phyloP scores from a whole-genome alignment of 2,329 filamentous ascomycete species.

The Metarhizium sp. region DNA sequence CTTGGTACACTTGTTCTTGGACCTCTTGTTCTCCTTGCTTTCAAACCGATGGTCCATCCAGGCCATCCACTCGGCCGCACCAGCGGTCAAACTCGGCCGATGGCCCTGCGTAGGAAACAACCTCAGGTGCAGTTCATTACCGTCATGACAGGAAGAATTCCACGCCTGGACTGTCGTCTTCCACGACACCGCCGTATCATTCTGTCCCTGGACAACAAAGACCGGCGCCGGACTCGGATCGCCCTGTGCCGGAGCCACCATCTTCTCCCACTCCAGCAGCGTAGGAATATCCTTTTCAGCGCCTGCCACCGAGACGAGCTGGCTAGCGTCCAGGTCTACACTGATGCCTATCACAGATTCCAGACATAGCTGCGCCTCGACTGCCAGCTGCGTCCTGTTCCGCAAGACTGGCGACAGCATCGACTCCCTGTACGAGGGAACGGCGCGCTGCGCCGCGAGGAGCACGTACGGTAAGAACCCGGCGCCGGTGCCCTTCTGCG shows the following conservation, averaged over 20 bases:
- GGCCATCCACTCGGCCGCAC: background rate
- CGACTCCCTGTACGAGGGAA: slow-evolving; percentile 1
- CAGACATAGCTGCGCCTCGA: slow-evolving; percentile 4
- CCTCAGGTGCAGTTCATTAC: background rate
- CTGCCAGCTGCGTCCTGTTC: slow-evolving; percentile 1
- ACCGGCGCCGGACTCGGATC: background rate
- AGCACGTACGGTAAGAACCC: slow-evolving; percentile 6
- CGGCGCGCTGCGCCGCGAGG: slow-evolving; percentile 2
- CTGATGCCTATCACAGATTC: background rate
- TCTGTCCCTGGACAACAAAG: background rate
- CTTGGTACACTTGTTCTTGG: background rate
- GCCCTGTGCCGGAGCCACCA: background rate
- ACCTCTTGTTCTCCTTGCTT: background rate
- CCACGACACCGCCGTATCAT: background rate
- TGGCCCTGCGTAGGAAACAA: background rate
- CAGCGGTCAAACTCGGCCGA: background rate
- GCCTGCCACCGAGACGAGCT: background rate
- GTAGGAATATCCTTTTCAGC: background rate
- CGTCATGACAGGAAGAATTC: background rate
- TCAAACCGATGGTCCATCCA: background rate
- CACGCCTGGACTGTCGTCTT: background rate
- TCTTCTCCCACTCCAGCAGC: slow-evolving; percentile 1
- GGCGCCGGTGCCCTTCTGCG: background rate
- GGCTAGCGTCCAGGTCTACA: background rate
- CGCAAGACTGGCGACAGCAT: slow-evolving; percentile 1